These are phyloP conservation scores for Aspergillus costaricaensis DNA, from an alignment of 2,329 filamentous ascomycete species.

Conservation along the genomic window DNA sequence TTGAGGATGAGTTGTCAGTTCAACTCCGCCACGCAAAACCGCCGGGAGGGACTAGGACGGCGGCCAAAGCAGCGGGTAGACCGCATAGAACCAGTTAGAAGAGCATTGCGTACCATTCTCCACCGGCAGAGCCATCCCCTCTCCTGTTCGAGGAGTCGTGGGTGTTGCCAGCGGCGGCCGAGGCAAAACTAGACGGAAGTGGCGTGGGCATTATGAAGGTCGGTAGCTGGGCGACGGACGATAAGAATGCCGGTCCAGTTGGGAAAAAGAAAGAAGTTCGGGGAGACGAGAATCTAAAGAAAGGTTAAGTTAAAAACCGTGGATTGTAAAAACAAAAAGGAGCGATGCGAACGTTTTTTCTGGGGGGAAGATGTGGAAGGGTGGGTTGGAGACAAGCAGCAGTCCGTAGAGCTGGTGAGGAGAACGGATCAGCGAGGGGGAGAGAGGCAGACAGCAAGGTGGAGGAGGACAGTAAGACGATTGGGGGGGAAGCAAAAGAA, in stretches of 20 bases:
- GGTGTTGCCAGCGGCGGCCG: conserved; percentile 75
- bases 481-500: background rate
- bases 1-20: conserved; percentile 7
- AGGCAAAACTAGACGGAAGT: conserved; percentile 81
- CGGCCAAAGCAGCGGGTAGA: background rate
- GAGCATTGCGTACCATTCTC: conserved; percentile 66
- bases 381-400: conserved; percentile 7
- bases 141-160: conserved; percentile 62
- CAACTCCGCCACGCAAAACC: conserved; percentile 8
- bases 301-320: conserved; percentile 1
- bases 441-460: background rate
- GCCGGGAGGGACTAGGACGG: background rate
- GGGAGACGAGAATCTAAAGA: conserved; percentile 2
- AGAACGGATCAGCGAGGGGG: conserved; percentile 6
- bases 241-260: conserved; percentile 23
- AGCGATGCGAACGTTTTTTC: conserved; percentile 13
- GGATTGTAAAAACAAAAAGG: background rate
- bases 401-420: conserved; percentile 11
- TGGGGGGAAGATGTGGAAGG: background rate
- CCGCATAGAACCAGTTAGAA: conserved; percentile 8
- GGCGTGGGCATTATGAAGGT: conserved; percentile 65
- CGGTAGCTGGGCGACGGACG: conserved; percentile 24
- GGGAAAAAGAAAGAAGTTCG: conserved; percentile 24
- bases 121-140: conserved; percentile 61
- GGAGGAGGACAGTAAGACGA: conserved; percentile 2